Conservation (phyloP, 257 asterid genomes). For the Jasminum sambac region DNA sequence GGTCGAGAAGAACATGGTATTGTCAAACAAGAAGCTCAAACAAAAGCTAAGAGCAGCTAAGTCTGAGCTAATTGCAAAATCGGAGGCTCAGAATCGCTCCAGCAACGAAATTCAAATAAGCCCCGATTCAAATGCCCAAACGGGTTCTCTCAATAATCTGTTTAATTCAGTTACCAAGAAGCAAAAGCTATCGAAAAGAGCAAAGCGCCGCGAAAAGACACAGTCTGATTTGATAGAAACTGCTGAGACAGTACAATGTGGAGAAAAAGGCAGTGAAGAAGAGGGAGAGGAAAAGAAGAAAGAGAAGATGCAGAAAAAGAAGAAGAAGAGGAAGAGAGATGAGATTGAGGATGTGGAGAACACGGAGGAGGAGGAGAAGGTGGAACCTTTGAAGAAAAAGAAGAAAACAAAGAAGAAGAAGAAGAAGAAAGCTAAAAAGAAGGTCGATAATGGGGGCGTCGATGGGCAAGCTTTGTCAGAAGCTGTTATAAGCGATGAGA, state of each 20-base stretch:
- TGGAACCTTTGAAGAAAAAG: conserved; percentile 33
- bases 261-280: conserved; percentile 26
- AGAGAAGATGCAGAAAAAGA: conserved; percentile 30
- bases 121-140: conserved; percentile 24
- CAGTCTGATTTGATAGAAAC: conserved; percentile 33
- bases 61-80: conserved; percentile 46
- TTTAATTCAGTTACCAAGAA: conserved; percentile 26
- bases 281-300: conserved; percentile 24
- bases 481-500: conserved; percentile 23
- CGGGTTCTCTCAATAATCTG: conserved; percentile 19
- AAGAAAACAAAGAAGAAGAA: conserved; percentile 33
- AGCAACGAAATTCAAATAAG: conserved; percentile 16
- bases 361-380: conserved; percentile 33
- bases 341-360: conserved; percentile 34
- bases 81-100: conserved; percentile 34
- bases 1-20: conserved; percentile 43
- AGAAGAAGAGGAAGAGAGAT: conserved; percentile 48
- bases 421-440: conserved; percentile 26
- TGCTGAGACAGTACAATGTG: conserved; percentile 20
- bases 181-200: conserved; percentile 53
- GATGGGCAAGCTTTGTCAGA: conserved; percentile 35
- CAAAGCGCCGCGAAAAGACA: conserved; percentile 47
- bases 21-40: conserved; percentile 84
- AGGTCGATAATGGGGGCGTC: conserved; percentile 26
- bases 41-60: conserved; percentile 68